Base-by-base conservation (phyloP, 306 rosid species). In the Dryas alaskensis region DNA sequence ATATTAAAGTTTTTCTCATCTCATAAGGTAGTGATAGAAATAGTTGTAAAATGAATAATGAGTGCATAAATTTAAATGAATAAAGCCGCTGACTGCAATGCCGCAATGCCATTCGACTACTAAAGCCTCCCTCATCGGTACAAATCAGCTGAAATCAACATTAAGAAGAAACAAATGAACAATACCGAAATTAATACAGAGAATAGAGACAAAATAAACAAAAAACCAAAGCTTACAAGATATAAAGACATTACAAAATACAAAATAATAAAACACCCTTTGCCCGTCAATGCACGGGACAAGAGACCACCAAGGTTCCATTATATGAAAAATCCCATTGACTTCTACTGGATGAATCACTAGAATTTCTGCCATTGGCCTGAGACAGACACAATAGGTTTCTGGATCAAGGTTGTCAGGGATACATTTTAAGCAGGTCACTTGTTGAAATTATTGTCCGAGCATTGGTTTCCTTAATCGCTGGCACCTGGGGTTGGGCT, bases 401-500 rank as follows among this genome's bases (percentile, higher is more conserved):
- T 42, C 13, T 0, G 17, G 67, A 40, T 47, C 27, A 16, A 62
- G 13, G 39, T 73, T 3, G 48, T 76, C 47, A 39, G 74, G 81
- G 66, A 73, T 31, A 19, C 66, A 65, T 75, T 72, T 87, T 83
- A 83, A 78, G 70, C 1, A 67, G 71, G 60, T 87, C 89, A 60
- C 72, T 61, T 5, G 74, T 22, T 65, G 87, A 74, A 58, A 39
- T 65, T 64, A 86, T 42, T 47, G 79, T 55, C 11, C 79, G 81
- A 63, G 11, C 72, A 58, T 42, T 76, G 16, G 77, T 72, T 67
- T 80, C 78, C 16, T 62, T 76, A 58, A 63, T 74, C 70, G 74
- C 90, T 31, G 82, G 81, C 45, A 31, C 75, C 47, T 66, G 85
- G 40, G 88, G 81, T 22, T 81, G 87, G 14, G 37, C 81, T 70